Evolutionary conservation across 371 early-diverging fungal species (phyloP).

Genomic region (Mortierella sp.): DNA sequence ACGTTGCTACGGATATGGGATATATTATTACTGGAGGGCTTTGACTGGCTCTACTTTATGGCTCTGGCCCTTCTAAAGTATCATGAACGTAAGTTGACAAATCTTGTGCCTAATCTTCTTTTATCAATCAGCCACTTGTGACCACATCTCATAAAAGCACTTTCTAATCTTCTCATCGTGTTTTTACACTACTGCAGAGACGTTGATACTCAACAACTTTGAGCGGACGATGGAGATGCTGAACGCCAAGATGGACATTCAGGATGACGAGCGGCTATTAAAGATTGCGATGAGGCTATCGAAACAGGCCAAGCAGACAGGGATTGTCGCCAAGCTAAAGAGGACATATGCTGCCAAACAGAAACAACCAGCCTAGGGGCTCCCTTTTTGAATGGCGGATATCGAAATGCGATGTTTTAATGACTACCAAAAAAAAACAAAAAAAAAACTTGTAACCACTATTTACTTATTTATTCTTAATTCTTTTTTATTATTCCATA

Average conservation of each 20-base stretch:
- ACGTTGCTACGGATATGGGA: constrained; percentile 76
- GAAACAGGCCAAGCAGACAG: constrained; percentile 45
- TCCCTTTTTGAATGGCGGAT: not conserved
- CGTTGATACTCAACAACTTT: constrained; percentile 60
- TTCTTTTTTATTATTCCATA: too few species aligned
- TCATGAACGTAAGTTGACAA: constrained; percentile 62
- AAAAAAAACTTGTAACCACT: not conserved
- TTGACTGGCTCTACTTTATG: constrained; percentile 71
- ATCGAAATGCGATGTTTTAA: not conserved
- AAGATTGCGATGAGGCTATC: constrained; percentile 59
- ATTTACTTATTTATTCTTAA: not conserved
- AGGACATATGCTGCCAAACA: constrained; percentile 14
- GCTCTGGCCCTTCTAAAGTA: constrained; percentile 67
- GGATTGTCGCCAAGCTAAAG: constrained; percentile 41
- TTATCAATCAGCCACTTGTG: not conserved
- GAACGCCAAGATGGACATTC: constrained; percentile 65
- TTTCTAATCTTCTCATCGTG: not conserved
- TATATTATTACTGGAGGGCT: constrained; percentile 68
- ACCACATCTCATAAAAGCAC: not conserved
- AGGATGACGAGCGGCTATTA: constrained; percentile 66
- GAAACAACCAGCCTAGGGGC: not conserved
- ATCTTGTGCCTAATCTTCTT: not conserved
- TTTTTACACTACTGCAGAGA: constrained; percentile 39
- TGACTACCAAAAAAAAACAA: not conserved
- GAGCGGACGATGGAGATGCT: constrained; percentile 67